Percentiles rank a stretch among this genome's conserved stretches.
Evolutionary conservation across 345 rosid genomes (phyloP).

Genomic region (Kernera saxatilis): DNA sequence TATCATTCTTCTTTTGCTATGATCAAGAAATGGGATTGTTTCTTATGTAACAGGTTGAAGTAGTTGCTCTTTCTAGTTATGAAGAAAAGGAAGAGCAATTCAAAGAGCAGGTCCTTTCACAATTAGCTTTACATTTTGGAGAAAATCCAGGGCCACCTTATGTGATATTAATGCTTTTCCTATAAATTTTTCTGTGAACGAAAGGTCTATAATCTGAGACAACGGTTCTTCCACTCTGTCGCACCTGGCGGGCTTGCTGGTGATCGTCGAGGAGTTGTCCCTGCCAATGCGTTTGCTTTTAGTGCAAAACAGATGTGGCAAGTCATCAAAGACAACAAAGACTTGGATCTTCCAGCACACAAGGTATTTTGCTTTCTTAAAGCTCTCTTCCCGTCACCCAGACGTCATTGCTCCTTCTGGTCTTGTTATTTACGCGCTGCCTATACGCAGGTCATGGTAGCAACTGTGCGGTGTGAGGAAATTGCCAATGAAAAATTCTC

Average conservation of each 20-base stretch:
- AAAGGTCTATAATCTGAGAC: constrained; percentile 86
- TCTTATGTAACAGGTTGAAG: constrained; percentile 69
- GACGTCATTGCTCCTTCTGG: neutral
- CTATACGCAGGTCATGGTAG: constrained; percentile 86
- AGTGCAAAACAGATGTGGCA: constrained; percentile 93
- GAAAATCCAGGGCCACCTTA: constrained; percentile 5
- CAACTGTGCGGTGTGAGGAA: constrained; percentile 98
- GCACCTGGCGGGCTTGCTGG: constrained; percentile 99
- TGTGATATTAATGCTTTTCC: neutral
- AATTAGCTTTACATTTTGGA: constrained; percentile 15
- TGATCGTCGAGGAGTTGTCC: constrained; percentile 95
- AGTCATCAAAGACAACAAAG: constrained; percentile 94
- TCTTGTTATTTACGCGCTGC: constrained; percentile 15
- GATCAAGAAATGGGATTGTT: neutral
- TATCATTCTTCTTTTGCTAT: constrained; percentile 2
- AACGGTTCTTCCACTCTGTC: constrained; percentile 79
- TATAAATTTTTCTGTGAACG: constrained; percentile 15
- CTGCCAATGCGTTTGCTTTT: constrained; percentile 96
- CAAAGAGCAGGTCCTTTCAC: constrained; percentile 73
- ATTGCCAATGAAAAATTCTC: constrained; percentile 76
- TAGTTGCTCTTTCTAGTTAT: constrained; percentile 93
- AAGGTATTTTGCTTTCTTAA: constrained; percentile 50
- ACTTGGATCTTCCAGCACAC: constrained; percentile 99
- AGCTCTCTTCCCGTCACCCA: neutral
- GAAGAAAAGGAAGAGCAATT: constrained; percentile 98